Percentiles rank a stretch among this genome's conserved stretches.
Evolutionary conservation across 2,329 filamentous ascomycete species (phyloP).

Genomic region (Xylariaceae sp.): DNA sequence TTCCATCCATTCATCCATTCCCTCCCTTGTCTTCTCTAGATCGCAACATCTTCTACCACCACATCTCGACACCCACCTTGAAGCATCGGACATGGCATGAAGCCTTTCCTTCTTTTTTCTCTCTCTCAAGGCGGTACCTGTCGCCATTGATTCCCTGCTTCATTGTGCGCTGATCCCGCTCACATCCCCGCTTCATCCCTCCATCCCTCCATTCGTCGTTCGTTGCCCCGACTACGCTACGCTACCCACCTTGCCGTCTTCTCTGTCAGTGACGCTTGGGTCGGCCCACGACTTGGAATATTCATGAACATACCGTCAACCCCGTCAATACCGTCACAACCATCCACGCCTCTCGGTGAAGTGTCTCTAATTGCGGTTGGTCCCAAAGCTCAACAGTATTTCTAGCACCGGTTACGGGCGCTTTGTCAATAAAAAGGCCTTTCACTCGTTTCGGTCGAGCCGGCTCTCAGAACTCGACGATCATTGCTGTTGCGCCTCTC

Average conservation of each 20-base stretch:
- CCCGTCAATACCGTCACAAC: background rate
- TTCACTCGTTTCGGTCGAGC: conserved; percentile 5
- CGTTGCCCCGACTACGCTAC: background rate
- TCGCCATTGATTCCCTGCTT: background rate
- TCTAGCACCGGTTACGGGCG: background rate
- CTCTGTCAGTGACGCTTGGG: background rate
- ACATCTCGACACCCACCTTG: background rate
- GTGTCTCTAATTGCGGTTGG: background rate
- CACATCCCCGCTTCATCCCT: background rate
- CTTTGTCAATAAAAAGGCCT: background rate
- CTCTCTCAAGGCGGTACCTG: conserved; percentile 5
- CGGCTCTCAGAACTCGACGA: background rate
- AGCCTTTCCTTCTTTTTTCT: conserved; percentile 10
- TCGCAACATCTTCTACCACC: background rate
- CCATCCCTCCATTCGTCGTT: conserved; percentile 6
- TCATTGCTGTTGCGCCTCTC: background rate
- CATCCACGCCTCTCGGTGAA: background rate
- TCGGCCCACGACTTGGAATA: conserved; percentile 6
- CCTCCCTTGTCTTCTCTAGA: conserved; percentile 8
- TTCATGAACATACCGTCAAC: background rate
- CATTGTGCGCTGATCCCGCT: background rate
- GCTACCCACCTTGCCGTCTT: conserved; percentile 1
- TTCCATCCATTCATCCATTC: conserved; percentile 5
- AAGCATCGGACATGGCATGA: conserved; percentile 9
- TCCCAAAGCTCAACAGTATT: background rate